Evolutionary conservation across 2,329 filamentous ascomycete genomes (phyloP).

Genomic region (Penicillium olsonii): DNA sequence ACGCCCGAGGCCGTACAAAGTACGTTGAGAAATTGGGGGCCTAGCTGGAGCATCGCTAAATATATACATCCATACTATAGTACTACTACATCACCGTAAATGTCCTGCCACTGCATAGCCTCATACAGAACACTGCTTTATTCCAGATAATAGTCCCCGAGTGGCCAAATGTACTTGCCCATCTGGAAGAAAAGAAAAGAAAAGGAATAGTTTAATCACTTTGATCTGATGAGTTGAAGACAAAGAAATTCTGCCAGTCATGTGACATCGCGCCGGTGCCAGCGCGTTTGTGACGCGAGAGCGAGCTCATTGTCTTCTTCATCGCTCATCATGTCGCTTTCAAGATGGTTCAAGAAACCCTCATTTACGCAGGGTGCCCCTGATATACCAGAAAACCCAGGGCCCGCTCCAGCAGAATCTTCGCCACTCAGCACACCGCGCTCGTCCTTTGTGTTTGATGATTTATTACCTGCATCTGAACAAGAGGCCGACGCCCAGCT

Average conservation of each 20-base stretch:
- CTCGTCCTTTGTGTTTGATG: conserved; percentile 32
- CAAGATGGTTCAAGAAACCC: conserved; percentile 43
- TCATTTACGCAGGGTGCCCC: conserved; percentile 14
- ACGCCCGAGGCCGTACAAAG: too few species aligned
- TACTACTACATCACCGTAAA: too few species aligned
- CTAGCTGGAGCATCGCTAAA: too few species aligned
- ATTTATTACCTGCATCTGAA: conserved; percentile 13
- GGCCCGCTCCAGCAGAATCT: conserved; percentile 1
- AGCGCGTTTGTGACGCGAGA: background rate
- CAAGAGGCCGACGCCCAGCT: conserved; percentile 15
- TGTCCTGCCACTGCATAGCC: too few species aligned
- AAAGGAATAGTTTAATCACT: too few species aligned
- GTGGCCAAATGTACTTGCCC: too few species aligned
- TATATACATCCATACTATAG: too few species aligned
- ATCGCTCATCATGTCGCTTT: conserved; percentile 17
- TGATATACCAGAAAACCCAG: background rate
- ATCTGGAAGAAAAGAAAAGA: too few species aligned
- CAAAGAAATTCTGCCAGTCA: background rate
- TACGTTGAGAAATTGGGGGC: too few species aligned
- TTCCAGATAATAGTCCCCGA: too few species aligned
- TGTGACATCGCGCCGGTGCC: conserved; percentile 15
- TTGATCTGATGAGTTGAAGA: background rate
- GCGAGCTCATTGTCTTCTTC: conserved; percentile 2
- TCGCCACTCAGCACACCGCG: conserved; percentile 23
- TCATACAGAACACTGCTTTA: too few species aligned